A percentile compares a stretch with the other conserved stretches of the same genome.
These are phyloP conservation scores for Taxillus chinensis DNA, from an alignment of 164 flowering plant genomes.

Conservation along the genomic window DNA sequence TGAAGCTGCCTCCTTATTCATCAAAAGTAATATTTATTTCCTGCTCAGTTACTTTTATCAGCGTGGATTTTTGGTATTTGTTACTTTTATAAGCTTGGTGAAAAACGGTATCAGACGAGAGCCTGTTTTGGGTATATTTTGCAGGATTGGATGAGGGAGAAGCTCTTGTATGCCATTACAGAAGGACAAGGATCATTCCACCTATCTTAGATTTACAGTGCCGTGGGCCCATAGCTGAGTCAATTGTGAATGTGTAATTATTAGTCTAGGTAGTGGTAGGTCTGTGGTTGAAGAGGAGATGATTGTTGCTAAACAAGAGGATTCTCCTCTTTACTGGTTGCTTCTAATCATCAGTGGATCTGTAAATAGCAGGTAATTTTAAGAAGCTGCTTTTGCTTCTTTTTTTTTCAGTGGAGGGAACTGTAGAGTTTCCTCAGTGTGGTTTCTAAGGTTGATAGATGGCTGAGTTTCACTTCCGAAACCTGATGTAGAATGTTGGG, in stretches of 20 bases:
- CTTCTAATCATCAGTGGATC: constrained; percentile 1
- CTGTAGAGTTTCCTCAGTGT: background rate
- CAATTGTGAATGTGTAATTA: constrained; percentile 28
- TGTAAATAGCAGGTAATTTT: constrained; percentile 12
- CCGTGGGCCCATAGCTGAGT: background rate
- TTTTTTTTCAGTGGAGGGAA: background rate
- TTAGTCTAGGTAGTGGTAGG: constrained; percentile 13
- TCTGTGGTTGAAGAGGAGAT: constrained; percentile 7
- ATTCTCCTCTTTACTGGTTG: constrained; percentile 5
- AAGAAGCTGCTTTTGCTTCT: background rate
- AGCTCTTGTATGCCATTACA: constrained; percentile 74
- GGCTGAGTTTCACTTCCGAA: background rate
- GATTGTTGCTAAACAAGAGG: constrained; percentile 12
- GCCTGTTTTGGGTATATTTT: constrained; percentile 5
- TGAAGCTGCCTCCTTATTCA: constrained; percentile 92
- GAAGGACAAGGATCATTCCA: constrained; percentile 97
- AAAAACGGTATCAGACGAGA: no score
- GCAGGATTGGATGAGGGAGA: constrained; percentile 85
- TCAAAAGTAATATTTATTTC: constrained; percentile 43
- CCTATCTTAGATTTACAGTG: constrained; percentile 39
- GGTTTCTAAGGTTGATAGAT: background rate
- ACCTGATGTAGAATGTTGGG: background rate
- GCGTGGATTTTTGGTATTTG: background rate
- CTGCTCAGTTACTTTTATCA: background rate
- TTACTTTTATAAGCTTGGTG: background rate